Conservation (phyloP, 2,329 filamentous ascomycete genomes). For the Nectriaceae sp. region DNA sequence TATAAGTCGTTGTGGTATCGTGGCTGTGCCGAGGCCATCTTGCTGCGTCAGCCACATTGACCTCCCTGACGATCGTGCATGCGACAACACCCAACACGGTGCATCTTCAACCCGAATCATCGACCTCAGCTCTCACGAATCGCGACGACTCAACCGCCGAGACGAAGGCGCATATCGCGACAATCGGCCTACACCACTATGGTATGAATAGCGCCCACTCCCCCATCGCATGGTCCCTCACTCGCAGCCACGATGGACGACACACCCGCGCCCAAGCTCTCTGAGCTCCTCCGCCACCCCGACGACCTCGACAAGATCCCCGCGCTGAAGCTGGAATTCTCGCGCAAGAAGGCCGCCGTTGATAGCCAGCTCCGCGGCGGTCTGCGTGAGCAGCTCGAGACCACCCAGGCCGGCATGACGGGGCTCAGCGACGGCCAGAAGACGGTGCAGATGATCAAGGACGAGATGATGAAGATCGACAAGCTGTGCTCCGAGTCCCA, state of each 20-base stretch:
- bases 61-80: slow-evolving; percentile 5
- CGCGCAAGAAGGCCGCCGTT: slow-evolving; percentile 88
- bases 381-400: slow-evolving; percentile 88
- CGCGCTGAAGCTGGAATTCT: slow-evolving; percentile 86
- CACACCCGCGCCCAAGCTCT: slow-evolving; percentile 75
- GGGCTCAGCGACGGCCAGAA: slow-evolving; percentile 88
- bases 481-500: slow-evolving; percentile 96
- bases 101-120: not conserved
- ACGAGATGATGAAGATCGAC: slow-evolving; percentile 99
- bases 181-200: slow-evolving; percentile 18
- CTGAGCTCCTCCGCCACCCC: slow-evolving; percentile 90
- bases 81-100: not conserved
- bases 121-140: too few relatives aligned
- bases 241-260: slow-evolving; percentile 45
- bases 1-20: too few relatives aligned
- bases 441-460: slow-evolving; percentile 89
- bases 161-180: not conserved
- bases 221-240: slow-evolving; percentile 22
- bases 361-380: slow-evolving; percentile 88
- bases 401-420: slow-evolving; percentile 90
- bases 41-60: slow-evolving; percentile 11
- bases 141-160: not conserved
- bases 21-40: not conserved
- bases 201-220: slow-evolving; percentile 26
- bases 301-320: slow-evolving; percentile 97